These are phyloP conservation scores for Boletus pseudo-olivaceus DNA, from an alignment of 768 basidiomycete genomes.

Conservation along the genomic window DNA sequence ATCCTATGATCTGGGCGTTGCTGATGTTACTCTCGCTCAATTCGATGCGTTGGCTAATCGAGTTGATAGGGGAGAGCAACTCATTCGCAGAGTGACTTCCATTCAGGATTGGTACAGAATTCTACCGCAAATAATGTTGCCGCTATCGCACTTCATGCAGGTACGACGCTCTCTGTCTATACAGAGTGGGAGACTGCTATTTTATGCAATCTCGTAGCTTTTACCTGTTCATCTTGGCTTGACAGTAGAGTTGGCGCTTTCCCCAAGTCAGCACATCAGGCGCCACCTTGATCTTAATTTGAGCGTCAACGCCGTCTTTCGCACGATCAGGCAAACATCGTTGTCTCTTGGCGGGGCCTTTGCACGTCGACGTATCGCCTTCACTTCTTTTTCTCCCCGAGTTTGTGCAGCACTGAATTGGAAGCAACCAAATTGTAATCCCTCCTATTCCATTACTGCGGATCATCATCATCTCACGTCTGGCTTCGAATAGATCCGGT, in stretches of 20 bases:
- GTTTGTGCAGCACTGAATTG: constrained; percentile 91
- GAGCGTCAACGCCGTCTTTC: constrained; percentile 81
- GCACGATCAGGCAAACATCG: constrained; percentile 73
- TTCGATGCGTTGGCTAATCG: constrained; percentile 64
- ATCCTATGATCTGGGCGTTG: constrained; percentile 73
- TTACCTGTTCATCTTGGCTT: constrained; percentile 65
- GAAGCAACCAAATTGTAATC: constrained; percentile 97
- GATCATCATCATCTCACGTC: constrained; percentile 19
- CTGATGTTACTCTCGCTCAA: constrained; percentile 80
- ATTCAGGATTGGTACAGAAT: constrained; percentile 45
- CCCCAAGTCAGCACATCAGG: constrained; percentile 43
- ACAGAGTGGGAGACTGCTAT: constrained; percentile 1
- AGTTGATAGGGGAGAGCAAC: constrained; percentile 40
- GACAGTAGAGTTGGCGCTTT: constrained; percentile 78
- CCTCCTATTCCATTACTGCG: constrained; percentile 17
- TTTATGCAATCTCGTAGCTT: constrained; percentile 37
- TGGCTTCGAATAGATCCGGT: constrained; percentile 70
- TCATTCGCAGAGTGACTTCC: constrained; percentile 29
- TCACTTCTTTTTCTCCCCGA: constrained; percentile 88
- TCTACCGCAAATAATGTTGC: constrained; percentile 56
- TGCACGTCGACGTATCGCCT: constrained; percentile 76
- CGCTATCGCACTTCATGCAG: constrained; percentile 73
- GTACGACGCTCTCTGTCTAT: constrained; percentile 38
- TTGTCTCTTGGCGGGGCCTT: constrained; percentile 46
- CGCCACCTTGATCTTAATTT: constrained; percentile 69